Evolutionary conservation across 108 stramenopile genomes (phyloP), one percentile per base, ranked within the genome.

Genomic region (Asterionellopsis glacialis): DNA sequence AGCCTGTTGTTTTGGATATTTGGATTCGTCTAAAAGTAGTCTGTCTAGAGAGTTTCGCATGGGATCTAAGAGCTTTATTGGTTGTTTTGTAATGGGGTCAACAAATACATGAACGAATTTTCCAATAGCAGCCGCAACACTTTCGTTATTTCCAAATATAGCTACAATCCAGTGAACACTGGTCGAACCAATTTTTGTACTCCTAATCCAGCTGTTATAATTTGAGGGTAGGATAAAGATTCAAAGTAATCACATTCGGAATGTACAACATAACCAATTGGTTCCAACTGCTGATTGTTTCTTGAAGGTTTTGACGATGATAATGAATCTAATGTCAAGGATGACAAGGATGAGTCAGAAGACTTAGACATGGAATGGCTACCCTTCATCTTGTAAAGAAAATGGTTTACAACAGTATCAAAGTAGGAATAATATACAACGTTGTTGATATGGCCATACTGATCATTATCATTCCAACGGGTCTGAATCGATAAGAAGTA

Each of bases 371-470:
- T 47, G 45, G 45, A 47, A 19, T 4, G 5, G 2, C 9, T 47
- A 1, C 45, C 2, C 33, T 33, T 33, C 2, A 5, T 33, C 7
- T 33, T 33, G 19, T 19, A 5, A 16, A 47, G 19, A 9, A 19
- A 21, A 16, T 19, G 16, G 19, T 47, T 47, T 16, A 47, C 45
- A 9, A 16, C 45, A 21, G 16, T 21, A 21, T 47, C 45, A 16
- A 47, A 19, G 45, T 47, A 47, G 19, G 16, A 21, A 47, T 47
- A 47, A 47, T 47, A 47, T 16, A 47, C 9, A 9, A 21, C 5
- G 19, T 47, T 47, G 45, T 47, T 47, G 45, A 47, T 47, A 21
- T 47, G 45, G 16, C 45, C 45, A 47, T 19, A 47, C 4, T 19
- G 45, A 21, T 47, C 45, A 4, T 16, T 47, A 21, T 47, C 45